phyloP scores from a whole-genome alignment of 805 yeast genomes.

The Metschnikowia hibisci region DNA sequence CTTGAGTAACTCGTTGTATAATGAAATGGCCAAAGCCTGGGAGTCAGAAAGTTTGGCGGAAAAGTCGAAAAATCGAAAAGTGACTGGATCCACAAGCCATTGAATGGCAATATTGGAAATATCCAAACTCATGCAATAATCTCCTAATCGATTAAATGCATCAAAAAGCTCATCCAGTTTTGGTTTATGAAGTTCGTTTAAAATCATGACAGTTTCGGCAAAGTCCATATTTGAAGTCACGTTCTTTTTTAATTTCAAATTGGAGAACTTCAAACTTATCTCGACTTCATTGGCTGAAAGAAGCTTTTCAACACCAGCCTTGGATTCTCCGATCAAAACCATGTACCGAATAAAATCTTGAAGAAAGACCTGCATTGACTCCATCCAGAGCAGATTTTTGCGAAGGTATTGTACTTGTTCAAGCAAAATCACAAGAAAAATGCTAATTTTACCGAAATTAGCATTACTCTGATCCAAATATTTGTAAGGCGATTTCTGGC shows the following conservation, averaged over 20 bases:
- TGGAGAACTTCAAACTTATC: constrained; percentile 2
- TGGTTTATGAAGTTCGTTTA: constrained; percentile 19
- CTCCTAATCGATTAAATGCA: constrained; percentile 45
- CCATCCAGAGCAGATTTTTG: constrained; percentile 20
- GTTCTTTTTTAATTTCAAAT: constrained; percentile 4
- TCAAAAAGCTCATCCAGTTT: constrained; percentile 17
- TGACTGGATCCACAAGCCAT: background rate
- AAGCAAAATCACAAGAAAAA: constrained; percentile 37
- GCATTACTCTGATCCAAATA: constrained; percentile 58
- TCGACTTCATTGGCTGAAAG: constrained; percentile 9
- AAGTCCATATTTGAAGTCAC: constrained; percentile 43
- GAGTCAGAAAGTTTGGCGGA: constrained; percentile 16
- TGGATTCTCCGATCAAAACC: constrained; percentile 58
- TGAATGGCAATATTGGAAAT: constrained; percentile 7
- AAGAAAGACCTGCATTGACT: constrained; percentile 44
- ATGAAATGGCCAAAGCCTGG: constrained; percentile 24
- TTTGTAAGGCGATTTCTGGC: constrained; percentile 74
- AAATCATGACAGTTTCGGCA: constrained; percentile 41
- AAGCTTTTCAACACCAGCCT: constrained; percentile 20
- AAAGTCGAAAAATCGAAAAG: constrained; percentile 1
- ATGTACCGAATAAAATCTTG: constrained; percentile 44
- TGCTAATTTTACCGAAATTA: constrained; percentile 27
- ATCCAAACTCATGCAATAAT: constrained; percentile 21
- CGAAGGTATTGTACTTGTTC: constrained; percentile 66
- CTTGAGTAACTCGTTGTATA: constrained; percentile 34